A percentile compares a stretch with the other conserved stretches of the same genome.
phyloP scores from a whole-genome alignment of 805 yeast species.

The Saturnispora besseyi region DNA sequence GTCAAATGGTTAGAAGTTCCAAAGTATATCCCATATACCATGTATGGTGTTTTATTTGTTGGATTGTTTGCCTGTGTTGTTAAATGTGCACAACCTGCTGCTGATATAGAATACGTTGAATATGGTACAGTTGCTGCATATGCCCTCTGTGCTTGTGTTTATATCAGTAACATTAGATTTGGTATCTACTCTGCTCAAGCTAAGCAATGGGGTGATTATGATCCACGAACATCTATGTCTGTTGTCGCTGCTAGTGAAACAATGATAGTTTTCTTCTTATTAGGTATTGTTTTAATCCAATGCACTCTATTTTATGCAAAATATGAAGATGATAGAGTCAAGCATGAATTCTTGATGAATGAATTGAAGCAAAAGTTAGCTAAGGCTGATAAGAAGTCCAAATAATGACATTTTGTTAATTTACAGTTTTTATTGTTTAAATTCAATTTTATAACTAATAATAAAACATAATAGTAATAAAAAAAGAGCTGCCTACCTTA shows the following conservation, averaged over 20 bases:
- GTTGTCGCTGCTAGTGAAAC: slow-evolving; percentile 87
- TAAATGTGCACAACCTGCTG: slow-evolving; percentile 80
- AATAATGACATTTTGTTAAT: background rate
- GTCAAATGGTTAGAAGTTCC: slow-evolving; percentile 65
- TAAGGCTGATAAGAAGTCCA: slow-evolving; percentile 8
- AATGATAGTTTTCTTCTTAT: slow-evolving; percentile 58
- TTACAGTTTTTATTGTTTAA: background rate
- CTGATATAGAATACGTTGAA: slow-evolving; percentile 79
- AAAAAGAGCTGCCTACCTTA: too few species aligned
- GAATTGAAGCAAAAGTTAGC: slow-evolving; percentile 19
- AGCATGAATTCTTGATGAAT: slow-evolving; percentile 19
- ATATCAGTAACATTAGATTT: slow-evolving; percentile 75
- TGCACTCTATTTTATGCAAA: slow-evolving; percentile 80
- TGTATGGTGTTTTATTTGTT: slow-evolving; percentile 51
- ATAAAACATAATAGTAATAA: too few species aligned
- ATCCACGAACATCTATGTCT: slow-evolving; percentile 73
- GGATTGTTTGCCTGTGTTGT: slow-evolving; percentile 68
- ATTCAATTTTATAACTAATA: background rate
- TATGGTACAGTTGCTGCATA: slow-evolving; percentile 75
- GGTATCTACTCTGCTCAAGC: slow-evolving; percentile 62
- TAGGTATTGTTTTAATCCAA: slow-evolving; percentile 80
- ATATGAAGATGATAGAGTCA: slow-evolving; percentile 22
- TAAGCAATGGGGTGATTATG: slow-evolving; percentile 93
- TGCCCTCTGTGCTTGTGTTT: slow-evolving; percentile 67
- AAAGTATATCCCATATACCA: slow-evolving; percentile 42